Evolutionary conservation across 768 basidiomycete genomes (phyloP).

Genomic region (Leccinellum albellum): DNA sequence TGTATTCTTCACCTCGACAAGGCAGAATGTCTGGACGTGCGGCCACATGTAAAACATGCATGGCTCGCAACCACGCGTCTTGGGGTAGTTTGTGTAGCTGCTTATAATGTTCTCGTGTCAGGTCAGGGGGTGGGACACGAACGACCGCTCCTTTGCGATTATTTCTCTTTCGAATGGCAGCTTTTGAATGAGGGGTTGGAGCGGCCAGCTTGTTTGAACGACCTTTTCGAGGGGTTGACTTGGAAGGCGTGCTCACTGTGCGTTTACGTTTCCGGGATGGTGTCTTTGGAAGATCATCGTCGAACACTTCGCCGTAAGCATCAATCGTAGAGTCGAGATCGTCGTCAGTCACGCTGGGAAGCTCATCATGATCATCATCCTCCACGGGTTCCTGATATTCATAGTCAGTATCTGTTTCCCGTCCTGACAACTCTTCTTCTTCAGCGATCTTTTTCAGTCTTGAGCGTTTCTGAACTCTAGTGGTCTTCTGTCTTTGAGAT

Average conservation of each 20-base stretch:
- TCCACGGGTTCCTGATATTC: constrained; percentile 19
- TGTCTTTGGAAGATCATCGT: constrained; percentile 41
- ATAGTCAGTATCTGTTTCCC: constrained; percentile 20
- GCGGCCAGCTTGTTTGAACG: constrained; percentile 44
- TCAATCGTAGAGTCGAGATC: constrained; percentile 28
- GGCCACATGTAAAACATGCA: constrained; percentile 91
- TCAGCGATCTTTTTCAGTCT: constrained; percentile 22
- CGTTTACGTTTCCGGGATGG: constrained; percentile 55
- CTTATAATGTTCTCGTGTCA: constrained; percentile 35
- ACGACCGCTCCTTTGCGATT: constrained; percentile 27
- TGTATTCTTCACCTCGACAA: constrained; percentile 85
- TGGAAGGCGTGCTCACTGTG: constrained; percentile 23
- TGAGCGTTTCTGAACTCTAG: constrained; percentile 17
- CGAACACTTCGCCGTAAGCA: constrained; percentile 21
- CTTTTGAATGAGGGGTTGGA: constrained; percentile 77
- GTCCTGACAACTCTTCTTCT: constrained; percentile 18
- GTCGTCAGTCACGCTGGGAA: constrained; percentile 10
- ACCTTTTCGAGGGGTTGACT: constrained; percentile 35
- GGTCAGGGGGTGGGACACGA: constrained; percentile 35
- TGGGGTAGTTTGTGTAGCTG: constrained; percentile 51
- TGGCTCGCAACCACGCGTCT: constrained; percentile 82
- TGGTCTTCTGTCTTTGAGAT: constrained; percentile 6
- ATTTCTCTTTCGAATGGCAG: constrained; percentile 49
- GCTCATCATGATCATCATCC: constrained; percentile 21
- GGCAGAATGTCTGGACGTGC: constrained; percentile 87